Evolutionary conservation across 768 basidiomycete species (phyloP).

Genomic region (Naganishia friedmannii): DNA sequence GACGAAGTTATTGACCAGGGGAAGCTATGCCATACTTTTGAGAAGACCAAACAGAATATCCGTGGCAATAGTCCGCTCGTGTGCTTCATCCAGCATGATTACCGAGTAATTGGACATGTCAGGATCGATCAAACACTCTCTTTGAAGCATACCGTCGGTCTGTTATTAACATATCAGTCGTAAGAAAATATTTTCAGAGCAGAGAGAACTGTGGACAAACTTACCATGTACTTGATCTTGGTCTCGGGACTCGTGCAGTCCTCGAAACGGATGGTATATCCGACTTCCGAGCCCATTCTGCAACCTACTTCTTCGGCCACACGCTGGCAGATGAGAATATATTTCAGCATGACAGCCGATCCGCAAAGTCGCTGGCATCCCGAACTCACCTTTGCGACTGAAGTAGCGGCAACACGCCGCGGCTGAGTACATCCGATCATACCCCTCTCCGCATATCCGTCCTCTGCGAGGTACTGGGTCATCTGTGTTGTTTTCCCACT

Average conservation of each 20-base stretch:
- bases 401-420: slow-evolving; percentile 98
- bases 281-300: slow-evolving; percentile 93
- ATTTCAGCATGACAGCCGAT: neutral
- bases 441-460: slow-evolving; percentile 83
- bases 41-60: slow-evolving; percentile 94
- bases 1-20: slow-evolving; percentile 32
- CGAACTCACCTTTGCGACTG: slow-evolving; percentile 71
- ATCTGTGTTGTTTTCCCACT: slow-evolving; percentile 99
- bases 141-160: slow-evolving; percentile 97
- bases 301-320: slow-evolving; percentile 98
- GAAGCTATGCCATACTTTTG: slow-evolving; percentile 63
- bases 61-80: slow-evolving; percentile 97
- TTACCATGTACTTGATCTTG: slow-evolving; percentile 93
- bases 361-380: too few species aligned
- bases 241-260: slow-evolving; percentile 99
- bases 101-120: slow-evolving; percentile 89
- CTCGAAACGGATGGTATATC: slow-evolving; percentile 98
- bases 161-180: slow-evolving; percentile 10
- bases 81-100: slow-evolving; percentile 97
- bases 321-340: slow-evolving; percentile 56
- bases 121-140: slow-evolving; percentile 94
- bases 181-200: neutral
- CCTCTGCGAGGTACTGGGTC: slow-evolving; percentile 95
- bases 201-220: slow-evolving; percentile 28
- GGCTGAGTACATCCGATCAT: slow-evolving; percentile 97